phyloP scores from a whole-genome alignment of 495 filamentous ascomycete species.

The Talaromyces adpressus region DNA sequence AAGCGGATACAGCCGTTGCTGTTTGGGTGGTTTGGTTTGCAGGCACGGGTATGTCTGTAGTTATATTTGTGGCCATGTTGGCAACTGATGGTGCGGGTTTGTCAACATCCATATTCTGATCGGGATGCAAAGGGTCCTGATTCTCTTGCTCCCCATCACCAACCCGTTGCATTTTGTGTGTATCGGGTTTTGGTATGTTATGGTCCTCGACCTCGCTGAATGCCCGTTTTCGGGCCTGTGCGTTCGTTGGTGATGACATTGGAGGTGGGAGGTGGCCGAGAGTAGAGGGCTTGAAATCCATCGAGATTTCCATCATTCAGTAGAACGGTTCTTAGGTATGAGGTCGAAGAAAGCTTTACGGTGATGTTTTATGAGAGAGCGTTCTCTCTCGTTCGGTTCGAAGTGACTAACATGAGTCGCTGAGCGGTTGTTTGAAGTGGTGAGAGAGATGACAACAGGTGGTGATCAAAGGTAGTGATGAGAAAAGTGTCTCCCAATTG shows the following conservation, averaged over 20 bases:
- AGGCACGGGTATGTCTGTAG: not conserved
- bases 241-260: slow-evolving; percentile 12
- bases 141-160: not conserved
- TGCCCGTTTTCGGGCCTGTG: slow-evolving; percentile 21
- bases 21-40: not conserved
- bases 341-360: too few relatives aligned
- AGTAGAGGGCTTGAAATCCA: slow-evolving; percentile 11
- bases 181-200: not conserved
- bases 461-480: not conserved
- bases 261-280: slow-evolving; percentile 12
- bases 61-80: not conserved
- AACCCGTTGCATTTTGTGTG: not conserved
- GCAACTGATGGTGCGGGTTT: not conserved
- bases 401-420: not conserved
- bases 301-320: slow-evolving; percentile 14
- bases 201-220: slow-evolving; percentile 24
- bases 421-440: not conserved
- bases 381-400: not conserved
- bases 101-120: not conserved
- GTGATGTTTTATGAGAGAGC: not conserved
- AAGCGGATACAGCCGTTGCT: not conserved
- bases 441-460: not conserved
- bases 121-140: not conserved
- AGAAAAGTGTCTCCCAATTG: not conserved
- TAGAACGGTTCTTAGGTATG: too few relatives aligned